Evolutionary conservation across 1,284 basidiomycete species (phyloP), one percentile per base, ranked within the genome.

Genomic region (Ganoderma sinense): DNA sequence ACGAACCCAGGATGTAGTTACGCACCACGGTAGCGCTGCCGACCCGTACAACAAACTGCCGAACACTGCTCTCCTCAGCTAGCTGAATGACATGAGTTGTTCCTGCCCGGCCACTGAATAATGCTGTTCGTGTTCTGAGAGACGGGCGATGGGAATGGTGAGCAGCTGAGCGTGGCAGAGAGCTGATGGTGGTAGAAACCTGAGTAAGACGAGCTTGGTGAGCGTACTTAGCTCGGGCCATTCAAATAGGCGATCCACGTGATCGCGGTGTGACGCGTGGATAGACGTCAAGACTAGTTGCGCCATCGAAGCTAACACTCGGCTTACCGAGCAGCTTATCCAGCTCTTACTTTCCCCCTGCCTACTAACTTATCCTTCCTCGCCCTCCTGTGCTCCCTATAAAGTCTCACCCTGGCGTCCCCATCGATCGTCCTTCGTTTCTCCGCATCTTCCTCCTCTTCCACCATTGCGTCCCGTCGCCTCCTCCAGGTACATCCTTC

Each of bases 381-480:
- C 33, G 40, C 62, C 23, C 31, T 40, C 48, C 26, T 48, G 29
- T 43, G 23, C 33, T n/a, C 13, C 20, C 36, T 69, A 69, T 72
- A 72, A 71, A 65, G 53, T 45, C 69, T 29, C 64, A 65, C 63
- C 73, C 60, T 74, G 73, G 73, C 73, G 40, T 72, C 73, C 39
- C 67, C 66, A 70, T 74, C 73, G 69, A 74, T 74, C 62, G 39
- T 69, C 68, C 29, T 65, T 65, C 68, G 65, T 63, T 62, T 70
- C 40, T 41, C 62, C 51, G 20, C 59, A 18, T 8, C 59, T 16
- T 26, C 14, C 62, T 66, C 69, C 40, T 36, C 55, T 36, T 63
- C 70, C 53, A 31, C 64, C 71, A 73, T 73, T 41, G 73, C 75
- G 14, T 74, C 73, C 45, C 70, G 65, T 56, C 72, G 75, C 62